Base-by-base conservation (phyloP, 192 early-diverging fungal genomes). In the Cladochytrium replicatum region DNA sequence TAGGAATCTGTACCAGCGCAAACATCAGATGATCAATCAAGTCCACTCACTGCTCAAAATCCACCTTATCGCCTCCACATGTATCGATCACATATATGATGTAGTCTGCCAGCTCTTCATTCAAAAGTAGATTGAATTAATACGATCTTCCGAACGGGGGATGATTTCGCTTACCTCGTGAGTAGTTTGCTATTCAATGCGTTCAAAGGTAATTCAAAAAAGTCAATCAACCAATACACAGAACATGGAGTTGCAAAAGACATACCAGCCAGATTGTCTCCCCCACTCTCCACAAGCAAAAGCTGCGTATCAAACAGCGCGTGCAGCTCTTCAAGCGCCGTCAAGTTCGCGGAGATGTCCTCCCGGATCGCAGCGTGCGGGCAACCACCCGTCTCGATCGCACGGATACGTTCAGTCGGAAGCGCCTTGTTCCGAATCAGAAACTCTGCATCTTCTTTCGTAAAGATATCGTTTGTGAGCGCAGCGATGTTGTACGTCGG, bases 61-160 rank as follows among this genome's bases (percentile, higher is more conserved):
- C n/a, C n/a, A n/a, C n/a, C n/a, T 97, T 97, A 61, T 94, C 91
- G 41, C 93, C 93, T 52, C 93, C 91, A 29, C 89, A 87, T 27
- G 94, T 91, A 59, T 97, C 93, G 61, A 97, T 97, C 17, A 97
- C 92, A 59, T 93, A 97, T 46, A 97, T 93, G 57, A 91, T 96
- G 54, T 80, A 96, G 59, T 93, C 93, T 2, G 92, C 90, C 39
- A 76, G 53, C 54, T 75, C 72, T n/a, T n/a, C n/a, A n/a, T n/a
- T n/a, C n/a, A n/a, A n/a, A n/a, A n/a, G n/a, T n/a, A n/a, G n/a
- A n/a, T n/a, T n/a, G n/a, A n/a, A n/a, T n/a, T n/a, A n/a, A n/a
- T n/a, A n/a, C n/a, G n/a, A n/a, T n/a, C n/a, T n/a, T n/a, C n/a
- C n/a, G n/a, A n/a, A n/a, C n/a, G n/a, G n/a, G n/a, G n/a, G n/a